Evolutionary conservation across 2,329 filamentous ascomycete genomes (phyloP), one percentile per base, ranked within the genome.

Genomic region (Diaporthe vaccinii): DNA sequence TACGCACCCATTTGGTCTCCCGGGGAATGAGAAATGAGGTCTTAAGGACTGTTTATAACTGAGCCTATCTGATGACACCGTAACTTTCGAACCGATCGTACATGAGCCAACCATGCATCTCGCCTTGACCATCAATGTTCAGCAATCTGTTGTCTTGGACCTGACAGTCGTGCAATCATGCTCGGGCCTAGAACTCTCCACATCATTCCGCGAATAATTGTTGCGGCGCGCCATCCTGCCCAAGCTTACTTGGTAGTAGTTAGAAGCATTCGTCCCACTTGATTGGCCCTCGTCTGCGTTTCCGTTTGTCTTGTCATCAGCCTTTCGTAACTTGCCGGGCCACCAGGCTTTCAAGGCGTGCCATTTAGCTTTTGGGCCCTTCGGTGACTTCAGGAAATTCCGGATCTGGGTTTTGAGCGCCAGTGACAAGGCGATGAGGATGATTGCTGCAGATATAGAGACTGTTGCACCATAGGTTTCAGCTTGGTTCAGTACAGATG

Each of bases 391-490:
- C 8, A 65, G 14, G 9, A n/a, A 53, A 2, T 20, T 28, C 28
- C 46, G 46, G 28, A 65, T 10, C 36, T 34, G 61, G 31, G 9
- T n/a, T 4, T 73, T 73, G 25, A 73, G 22, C 12, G 58, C 58
- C 7, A 73, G 51, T 2, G 51, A 51, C 9, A 73, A 14, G 5
- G 51, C 71, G 41, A 31, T 8, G 17, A 57, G 1, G 6, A 73
- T 65, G 34, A 65, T 72, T 17, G 31, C 17, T n/a, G 46, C 20
- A 20, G 70, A 72, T 2, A 53, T 20, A 20, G 17, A 44, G 25
- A 65, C 70, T 72, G 9, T 28, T n/a, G 10, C 12, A 22, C 31
- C 62, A 0, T 49, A 14, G 10, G 25, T 17, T 15, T 49, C n/a
- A 51, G 44, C 2, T 25, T 0, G 5, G 4, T 20, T n/a, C 8